A percentile compares a stretch with the other conserved stretches of the same genome.
Conservation (phyloP, 805 yeast species). For the Saccharomycopsis sp. region DNA sequence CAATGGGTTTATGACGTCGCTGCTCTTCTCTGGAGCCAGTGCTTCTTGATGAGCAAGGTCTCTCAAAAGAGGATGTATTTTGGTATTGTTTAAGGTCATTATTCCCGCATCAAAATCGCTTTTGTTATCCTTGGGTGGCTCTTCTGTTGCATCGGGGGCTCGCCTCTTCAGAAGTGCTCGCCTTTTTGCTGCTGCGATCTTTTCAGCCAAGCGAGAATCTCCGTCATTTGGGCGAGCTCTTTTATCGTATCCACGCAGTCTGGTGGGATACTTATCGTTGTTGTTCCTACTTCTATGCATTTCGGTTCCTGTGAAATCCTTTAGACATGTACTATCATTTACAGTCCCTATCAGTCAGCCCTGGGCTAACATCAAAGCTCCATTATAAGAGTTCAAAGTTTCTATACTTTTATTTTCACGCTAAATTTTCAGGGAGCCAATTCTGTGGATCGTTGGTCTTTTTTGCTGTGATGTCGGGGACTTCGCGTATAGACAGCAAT, state of each 20-base stretch:
- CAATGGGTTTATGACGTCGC: slow-evolving; percentile 1
- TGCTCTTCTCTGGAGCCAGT: not conserved
- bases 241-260: not conserved
- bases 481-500: not conserved
- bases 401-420: not conserved
- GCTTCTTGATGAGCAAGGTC: slow-evolving; percentile 16
- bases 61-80: slow-evolving; percentile 28
- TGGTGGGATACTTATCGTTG: not conserved
- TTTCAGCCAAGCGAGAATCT: slow-evolving; percentile 2
- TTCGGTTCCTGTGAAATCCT: too few species aligned
- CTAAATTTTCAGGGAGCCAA: not conserved
- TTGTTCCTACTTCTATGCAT: not conserved
- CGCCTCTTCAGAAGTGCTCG: not conserved
- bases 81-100: slow-evolving; percentile 21
- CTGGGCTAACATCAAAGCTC: too few species aligned
- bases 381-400: too few species aligned
- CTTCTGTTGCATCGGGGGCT: not conserved
- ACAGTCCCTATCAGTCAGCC: too few species aligned
- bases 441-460: not conserved
- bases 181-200: slow-evolving; percentile 8
- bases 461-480: not conserved
- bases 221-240: not conserved
- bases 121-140: too few species aligned
- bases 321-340: too few species aligned
- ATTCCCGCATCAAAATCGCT: slow-evolving; percentile 1